phyloP scores from a whole-genome alignment of 2,329 filamentous ascomycete genomes.

The Pseudogymnoascus sp. region DNA sequence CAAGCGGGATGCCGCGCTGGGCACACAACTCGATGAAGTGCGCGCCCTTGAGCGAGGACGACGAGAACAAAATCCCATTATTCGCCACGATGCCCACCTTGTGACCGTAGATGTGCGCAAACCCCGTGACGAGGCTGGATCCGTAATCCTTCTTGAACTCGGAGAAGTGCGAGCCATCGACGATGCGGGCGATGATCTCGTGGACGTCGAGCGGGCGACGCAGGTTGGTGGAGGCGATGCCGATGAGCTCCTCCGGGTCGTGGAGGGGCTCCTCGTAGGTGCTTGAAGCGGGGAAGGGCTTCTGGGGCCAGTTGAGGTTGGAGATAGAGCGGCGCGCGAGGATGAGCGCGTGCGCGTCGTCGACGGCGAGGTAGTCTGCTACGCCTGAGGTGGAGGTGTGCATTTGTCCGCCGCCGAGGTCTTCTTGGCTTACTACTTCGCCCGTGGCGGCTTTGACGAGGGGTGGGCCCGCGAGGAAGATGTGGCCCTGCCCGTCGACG shows the following conservation, averaged over 20 bases:
- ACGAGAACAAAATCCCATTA: constrained; percentile 88
- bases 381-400: constrained; percentile 89
- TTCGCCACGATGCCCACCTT: constrained; percentile 91
- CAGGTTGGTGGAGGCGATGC: constrained; percentile 85
- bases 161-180: constrained; percentile 80
- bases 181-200: constrained; percentile 86
- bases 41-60: constrained; percentile 82
- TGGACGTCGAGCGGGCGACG: constrained; percentile 77
- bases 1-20: constrained; percentile 77
- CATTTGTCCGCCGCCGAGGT: constrained; percentile 80
- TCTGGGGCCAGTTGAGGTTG: constrained; percentile 80
- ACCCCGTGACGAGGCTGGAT: constrained; percentile 81
- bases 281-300: constrained; percentile 30
- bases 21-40: constrained; percentile 95
- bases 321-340: constrained; percentile 74
- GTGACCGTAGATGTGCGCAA: constrained; percentile 82
- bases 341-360: constrained; percentile 84
- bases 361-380: constrained; percentile 88
- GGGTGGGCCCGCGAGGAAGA: constrained; percentile 90
- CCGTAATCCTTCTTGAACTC: constrained; percentile 95
- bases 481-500: constrained; percentile 89
- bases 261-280: constrained; percentile 72
- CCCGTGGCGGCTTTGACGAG: constrained; percentile 94
- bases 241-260: constrained; percentile 67
- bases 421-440: constrained; percentile 82